phyloP scores from a whole-genome alignment of 2,329 filamentous ascomycete genomes.

The Stagonosporopsis cucurbitacearum region DNA sequence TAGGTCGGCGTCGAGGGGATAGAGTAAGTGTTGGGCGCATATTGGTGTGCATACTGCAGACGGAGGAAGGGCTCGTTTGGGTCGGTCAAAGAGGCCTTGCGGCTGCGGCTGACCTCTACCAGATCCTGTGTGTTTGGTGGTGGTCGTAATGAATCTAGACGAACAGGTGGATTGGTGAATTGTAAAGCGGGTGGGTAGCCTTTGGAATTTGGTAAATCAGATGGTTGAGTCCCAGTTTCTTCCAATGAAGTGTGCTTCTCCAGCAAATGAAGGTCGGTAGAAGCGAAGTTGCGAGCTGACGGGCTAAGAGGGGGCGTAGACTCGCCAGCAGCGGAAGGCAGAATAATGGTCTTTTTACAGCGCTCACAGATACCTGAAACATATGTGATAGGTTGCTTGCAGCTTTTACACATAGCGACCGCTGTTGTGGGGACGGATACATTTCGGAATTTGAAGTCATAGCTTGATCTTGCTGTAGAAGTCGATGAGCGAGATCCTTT shows the following conservation, averaged over 20 bases:
- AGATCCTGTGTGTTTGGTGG: slow-evolving; percentile 22
- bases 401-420: slow-evolving; percentile 41
- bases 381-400: slow-evolving; percentile 36
- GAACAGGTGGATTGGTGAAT: slow-evolving; percentile 35
- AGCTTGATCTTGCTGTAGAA: slow-evolving; percentile 27
- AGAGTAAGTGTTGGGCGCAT: slow-evolving; percentile 16
- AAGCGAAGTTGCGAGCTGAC: slow-evolving; percentile 32
- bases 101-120: slow-evolving; percentile 20
- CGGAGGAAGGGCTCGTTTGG: slow-evolving; percentile 40
- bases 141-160: slow-evolving; percentile 40
- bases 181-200: slow-evolving; percentile 30
- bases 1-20: slow-evolving; percentile 27
- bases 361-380: slow-evolving; percentile 38
- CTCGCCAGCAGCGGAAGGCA: slow-evolving; percentile 27
- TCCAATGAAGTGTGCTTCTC: slow-evolving; percentile 26
- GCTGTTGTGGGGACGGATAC: slow-evolving; percentile 21
- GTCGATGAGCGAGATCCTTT: slow-evolving; percentile 15
- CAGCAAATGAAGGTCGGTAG: slow-evolving; percentile 29
- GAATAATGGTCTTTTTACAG: slow-evolving; percentile 40
- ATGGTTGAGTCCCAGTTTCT: slow-evolving; percentile 19
- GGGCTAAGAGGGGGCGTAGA: slow-evolving; percentile 38
- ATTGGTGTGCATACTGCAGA: slow-evolving; percentile 35
- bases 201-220: slow-evolving; percentile 28
- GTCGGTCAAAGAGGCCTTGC: slow-evolving; percentile 42
- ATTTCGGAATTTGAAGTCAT: slow-evolving; percentile 36